Percentiles rank a stretch among this genome's conserved stretches.
These are phyloP conservation scores for Colletotrichum agaves DNA, from an alignment of 2,329 filamentous ascomycete species.

Conservation along the genomic window DNA sequence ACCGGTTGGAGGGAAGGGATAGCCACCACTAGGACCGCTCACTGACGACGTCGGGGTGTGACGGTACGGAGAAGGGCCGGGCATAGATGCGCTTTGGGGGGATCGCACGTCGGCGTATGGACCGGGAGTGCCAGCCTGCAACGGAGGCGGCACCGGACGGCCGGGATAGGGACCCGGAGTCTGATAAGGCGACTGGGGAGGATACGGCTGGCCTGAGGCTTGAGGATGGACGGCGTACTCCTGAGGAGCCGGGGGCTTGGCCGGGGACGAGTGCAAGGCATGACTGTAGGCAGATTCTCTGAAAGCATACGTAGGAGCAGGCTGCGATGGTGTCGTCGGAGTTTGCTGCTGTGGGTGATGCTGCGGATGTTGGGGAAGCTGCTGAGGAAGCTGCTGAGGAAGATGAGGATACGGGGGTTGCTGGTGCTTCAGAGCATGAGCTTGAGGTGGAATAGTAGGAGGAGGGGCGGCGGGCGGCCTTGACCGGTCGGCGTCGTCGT, in stretches of 20 bases:
- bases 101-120: conserved; percentile 61
- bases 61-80: conserved; percentile 61
- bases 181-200: conserved; percentile 52
- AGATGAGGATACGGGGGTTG: conserved; percentile 34
- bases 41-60: conserved; percentile 59
- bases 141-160: conserved; percentile 56
- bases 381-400: conserved; percentile 46
- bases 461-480: conserved; percentile 42
- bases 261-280: conserved; percentile 58
- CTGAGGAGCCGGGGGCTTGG: conserved; percentile 53
- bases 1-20: conserved; percentile 61
- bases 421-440: conserved; percentile 33
- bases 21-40: conserved; percentile 54
- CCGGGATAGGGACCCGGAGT: conserved; percentile 54
- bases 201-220: conserved; percentile 47
- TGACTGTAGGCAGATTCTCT: conserved; percentile 55
- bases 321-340: conserved; percentile 48
- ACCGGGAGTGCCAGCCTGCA: conserved; percentile 52
- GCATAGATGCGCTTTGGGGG: conserved; percentile 56
- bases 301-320: conserved; percentile 57
- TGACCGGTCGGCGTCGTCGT: conserved; percentile 58
- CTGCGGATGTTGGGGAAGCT: conserved; percentile 25
- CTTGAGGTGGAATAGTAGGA: conserved; percentile 20
- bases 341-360: conserved; percentile 37
- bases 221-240: conserved; percentile 52